phyloP scores from a whole-genome alignment of 305 asterid species.

The Withania somnifera region DNA sequence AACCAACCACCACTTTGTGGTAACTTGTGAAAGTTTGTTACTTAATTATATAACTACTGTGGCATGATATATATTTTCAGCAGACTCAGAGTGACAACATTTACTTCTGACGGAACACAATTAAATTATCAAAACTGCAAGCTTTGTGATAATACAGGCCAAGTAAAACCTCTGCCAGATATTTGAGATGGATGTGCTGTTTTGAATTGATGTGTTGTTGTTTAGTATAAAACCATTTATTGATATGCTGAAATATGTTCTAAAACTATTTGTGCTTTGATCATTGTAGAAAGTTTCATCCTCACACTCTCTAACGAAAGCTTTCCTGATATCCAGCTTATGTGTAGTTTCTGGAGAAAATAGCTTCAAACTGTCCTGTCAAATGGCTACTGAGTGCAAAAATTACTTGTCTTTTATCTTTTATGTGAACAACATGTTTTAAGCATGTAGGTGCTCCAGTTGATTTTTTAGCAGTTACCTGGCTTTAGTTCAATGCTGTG shows the following conservation, averaged over 20 bases:
- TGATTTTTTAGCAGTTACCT: background rate
- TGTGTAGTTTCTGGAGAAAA: background rate
- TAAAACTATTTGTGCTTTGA: background rate
- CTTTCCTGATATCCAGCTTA: background rate
- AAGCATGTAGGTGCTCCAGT: background rate
- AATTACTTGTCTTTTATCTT: background rate
- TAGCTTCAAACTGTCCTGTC: background rate
- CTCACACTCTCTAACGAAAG: too few species aligned
- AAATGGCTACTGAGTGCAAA: background rate
- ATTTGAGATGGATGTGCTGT: background rate
- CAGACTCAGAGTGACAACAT: background rate
- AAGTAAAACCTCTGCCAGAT: background rate
- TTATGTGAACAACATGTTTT: background rate
- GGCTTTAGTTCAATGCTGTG: background rate
- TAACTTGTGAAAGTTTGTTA: background rate
- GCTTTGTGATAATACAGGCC: background rate
- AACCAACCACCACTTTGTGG: background rate
- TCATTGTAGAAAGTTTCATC: background rate
- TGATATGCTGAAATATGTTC: background rate
- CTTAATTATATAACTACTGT: background rate
- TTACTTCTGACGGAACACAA: background rate
- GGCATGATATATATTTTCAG: background rate
- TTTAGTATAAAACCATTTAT: background rate
- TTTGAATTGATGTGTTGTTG: background rate
- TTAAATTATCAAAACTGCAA: background rate